These are phyloP conservation scores for Solanum sejunctum DNA, from an alignment of 257 asterid species.

Conservation along the genomic window DNA sequence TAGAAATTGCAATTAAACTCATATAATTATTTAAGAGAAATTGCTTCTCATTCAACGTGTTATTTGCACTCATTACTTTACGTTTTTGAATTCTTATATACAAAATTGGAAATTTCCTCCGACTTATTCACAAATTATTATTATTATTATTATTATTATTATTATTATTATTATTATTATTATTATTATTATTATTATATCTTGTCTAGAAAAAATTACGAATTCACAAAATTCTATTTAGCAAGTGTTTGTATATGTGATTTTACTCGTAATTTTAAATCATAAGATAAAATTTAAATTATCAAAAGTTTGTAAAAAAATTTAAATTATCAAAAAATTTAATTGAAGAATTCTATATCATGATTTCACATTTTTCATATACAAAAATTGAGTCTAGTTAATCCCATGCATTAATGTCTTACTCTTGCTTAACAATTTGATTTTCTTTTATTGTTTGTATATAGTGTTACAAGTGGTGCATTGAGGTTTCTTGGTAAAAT, in stretches of 20 bases:
- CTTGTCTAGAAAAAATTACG: background rate
- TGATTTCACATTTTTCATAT: no score
- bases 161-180: background rate
- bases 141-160: background rate
- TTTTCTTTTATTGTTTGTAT: background rate
- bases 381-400: background rate
- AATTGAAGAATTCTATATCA: accelerated
- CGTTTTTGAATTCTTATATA: background rate
- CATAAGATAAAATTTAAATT: no score
- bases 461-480: background rate
- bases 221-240: background rate
- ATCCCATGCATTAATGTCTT: background rate
- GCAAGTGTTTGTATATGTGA: no score
- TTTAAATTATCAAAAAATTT: no score
- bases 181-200: background rate
- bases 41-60: background rate
- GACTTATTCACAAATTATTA: background rate
- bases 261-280: no score
- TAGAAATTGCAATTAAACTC: background rate
- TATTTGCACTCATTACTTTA: background rate
- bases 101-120: background rate
- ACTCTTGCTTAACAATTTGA: background rate
- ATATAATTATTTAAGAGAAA: background rate
- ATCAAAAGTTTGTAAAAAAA: no score
- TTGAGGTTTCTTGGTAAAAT: background rate